phyloP scores from a whole-genome alignment of 2,329 filamentous ascomycete species.

The Penicillium sp. region DNA sequence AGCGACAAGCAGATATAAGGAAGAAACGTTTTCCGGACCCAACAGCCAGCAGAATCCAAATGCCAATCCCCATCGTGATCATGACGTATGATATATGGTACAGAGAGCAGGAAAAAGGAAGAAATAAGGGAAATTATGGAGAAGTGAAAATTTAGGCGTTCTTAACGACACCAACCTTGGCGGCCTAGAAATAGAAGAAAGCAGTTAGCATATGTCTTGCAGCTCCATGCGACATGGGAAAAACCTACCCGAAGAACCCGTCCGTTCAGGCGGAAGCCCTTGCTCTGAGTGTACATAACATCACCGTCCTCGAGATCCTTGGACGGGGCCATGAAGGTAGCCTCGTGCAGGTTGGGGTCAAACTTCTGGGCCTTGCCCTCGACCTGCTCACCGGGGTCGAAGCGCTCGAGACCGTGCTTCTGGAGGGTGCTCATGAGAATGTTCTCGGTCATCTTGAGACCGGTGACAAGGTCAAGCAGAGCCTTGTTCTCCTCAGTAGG shows the following conservation, averaged over 20 bases:
- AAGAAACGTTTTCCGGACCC: slow-evolving; percentile 21
- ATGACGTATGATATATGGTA: slow-evolving; percentile 38
- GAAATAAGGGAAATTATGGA: slow-evolving; percentile 8
- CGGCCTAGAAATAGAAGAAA: slow-evolving; percentile 54
- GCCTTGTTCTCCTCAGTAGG: slow-evolving; percentile 66
- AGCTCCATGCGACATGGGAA: not conserved
- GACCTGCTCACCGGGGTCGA: slow-evolving; percentile 63
- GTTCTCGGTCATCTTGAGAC: slow-evolving; percentile 90
- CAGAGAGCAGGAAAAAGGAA: slow-evolving; percentile 23
- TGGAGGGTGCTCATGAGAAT: slow-evolving; percentile 85
- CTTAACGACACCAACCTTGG: slow-evolving; percentile 96
- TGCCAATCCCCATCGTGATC: slow-evolving; percentile 27
- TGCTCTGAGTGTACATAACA: slow-evolving; percentile 90
- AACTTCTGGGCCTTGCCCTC: slow-evolving; percentile 73
- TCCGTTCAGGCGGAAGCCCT: slow-evolving; percentile 93
- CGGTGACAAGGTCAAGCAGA: slow-evolving; percentile 77
- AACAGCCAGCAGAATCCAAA: slow-evolving; percentile 24
- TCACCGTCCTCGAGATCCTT: slow-evolving; percentile 85
- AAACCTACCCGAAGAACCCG: slow-evolving; percentile 69
- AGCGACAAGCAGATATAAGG: slow-evolving; percentile 27
- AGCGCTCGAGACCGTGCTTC: slow-evolving; percentile 91
- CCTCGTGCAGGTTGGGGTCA: slow-evolving; percentile 95
- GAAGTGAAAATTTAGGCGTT: slow-evolving; percentile 53
- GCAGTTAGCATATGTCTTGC: slow-evolving; percentile 1
- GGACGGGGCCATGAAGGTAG: slow-evolving; percentile 89